A percentile compares a stretch with the other conserved stretches of the same genome.
These are phyloP conservation scores for Sporisorium graminicola DNA, from an alignment of 1,284 basidiomycete species.

Conservation along the genomic window DNA sequence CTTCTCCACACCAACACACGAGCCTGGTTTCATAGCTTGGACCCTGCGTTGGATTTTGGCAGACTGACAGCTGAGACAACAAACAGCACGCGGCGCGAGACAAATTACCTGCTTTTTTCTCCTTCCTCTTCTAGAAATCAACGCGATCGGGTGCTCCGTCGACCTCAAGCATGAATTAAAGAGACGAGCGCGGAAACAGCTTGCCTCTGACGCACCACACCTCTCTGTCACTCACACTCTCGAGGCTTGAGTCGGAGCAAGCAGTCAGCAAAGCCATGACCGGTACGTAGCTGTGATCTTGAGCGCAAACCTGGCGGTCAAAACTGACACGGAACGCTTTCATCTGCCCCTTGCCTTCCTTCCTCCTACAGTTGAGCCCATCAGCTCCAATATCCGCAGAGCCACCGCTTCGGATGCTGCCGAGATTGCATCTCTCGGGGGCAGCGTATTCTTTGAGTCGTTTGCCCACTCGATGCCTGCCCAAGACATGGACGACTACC, in stretches of 20 bases:
- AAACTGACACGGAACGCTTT: not conserved
- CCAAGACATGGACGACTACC: slow-evolving; percentile 38
- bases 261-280: too few relatives aligned
- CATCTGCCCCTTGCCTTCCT: not conserved
- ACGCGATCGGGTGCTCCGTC: too few relatives aligned
- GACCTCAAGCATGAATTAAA: too few relatives aligned
- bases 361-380: slow-evolving; percentile 6
- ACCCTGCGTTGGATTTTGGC: slow-evolving; percentile 1
- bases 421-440: slow-evolving; percentile 35
- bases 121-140: too few relatives aligned
- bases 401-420: slow-evolving; percentile 19
- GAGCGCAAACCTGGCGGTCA: not conserved
- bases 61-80: too few relatives aligned
- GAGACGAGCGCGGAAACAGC: not conserved
- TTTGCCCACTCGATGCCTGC: slow-evolving; percentile 38
- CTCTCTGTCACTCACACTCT: not conserved
- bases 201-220: too few relatives aligned
- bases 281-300: slow-evolving; percentile 7
- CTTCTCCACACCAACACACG: not conserved
- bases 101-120: too few relatives aligned
- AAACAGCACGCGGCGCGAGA: too few relatives aligned
- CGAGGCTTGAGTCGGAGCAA: not conserved
- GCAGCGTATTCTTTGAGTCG: slow-evolving; percentile 30
- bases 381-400: slow-evolving; percentile 16
- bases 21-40: too few relatives aligned